Evolutionary conservation across 106 monocot species (phyloP), one percentile per base, ranked within the genome.

Genomic region (Dioscorea zingiberensis): DNA sequence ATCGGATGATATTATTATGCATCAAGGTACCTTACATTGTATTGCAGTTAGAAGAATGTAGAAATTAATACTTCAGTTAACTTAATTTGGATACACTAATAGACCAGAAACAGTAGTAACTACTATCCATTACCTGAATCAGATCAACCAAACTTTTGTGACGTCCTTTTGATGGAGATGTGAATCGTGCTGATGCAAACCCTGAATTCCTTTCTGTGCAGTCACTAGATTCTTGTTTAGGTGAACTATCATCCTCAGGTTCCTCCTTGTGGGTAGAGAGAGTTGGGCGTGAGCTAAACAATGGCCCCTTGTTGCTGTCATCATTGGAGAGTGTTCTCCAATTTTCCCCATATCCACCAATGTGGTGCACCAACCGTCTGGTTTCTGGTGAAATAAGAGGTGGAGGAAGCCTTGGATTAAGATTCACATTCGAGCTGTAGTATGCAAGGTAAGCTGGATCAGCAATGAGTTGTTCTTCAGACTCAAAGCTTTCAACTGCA

Each of bases 391-490:
- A 84, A 4, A 80, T 68, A 22, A 88, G 65, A 71, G 95, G 95
- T 12, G 77, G 91, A 70, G 95, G 95, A 24, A 97, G 83, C 74
- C 95, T 87, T 53, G 95, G 95, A 67, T 97, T 97, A 48, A 91
- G 70, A 66, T 97, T 91, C 10, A 83, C 88, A 85, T 86, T 91
- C 29, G 87, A 76, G 23, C 68, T 64, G 66, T 97, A 97, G 66
- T 91, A 88, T 63, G 77, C 71, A 45, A 81, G 44, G 60, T 97
- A 97, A n/a, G 88, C 78, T 73, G 88, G 95, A 76, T 91, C 76
- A 11, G 85, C 67, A 65, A 85, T 83, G 21, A 91, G 85, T 70
- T 83, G 78, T 51, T 88, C 91, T 74, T 92, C 95, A 28, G 72
- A 70, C 11, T 68, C 77, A 72, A 69, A 76, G 19, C 25, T 73